Evolutionary conservation across 768 basidiomycete genomes (phyloP).

Genomic region (Candolleomyces efflorescens): DNA sequence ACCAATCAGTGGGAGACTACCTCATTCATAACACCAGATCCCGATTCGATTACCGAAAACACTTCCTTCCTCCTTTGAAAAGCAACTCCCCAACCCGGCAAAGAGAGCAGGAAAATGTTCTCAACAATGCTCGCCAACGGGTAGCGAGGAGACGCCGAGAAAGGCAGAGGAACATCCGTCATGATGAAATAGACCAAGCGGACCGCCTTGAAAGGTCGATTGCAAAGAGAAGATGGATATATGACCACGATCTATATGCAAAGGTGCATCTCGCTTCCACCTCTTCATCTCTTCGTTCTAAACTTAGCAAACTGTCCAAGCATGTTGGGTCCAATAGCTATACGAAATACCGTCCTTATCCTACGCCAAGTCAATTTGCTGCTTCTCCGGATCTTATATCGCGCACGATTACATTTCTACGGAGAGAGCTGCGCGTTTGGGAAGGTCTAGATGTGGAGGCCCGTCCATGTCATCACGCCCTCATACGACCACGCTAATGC

Average conservation of each 20-base stretch:
- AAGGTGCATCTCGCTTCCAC: slow-evolving; percentile 53
- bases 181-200: slow-evolving; percentile 48
- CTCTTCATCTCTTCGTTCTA: not conserved
- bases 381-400: slow-evolving; percentile 70
- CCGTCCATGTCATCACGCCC: not conserved
- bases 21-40: slow-evolving; percentile 79
- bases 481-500: slow-evolving; percentile 13
- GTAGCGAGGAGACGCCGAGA: slow-evolving; percentile 25
- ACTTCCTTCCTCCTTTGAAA: slow-evolving; percentile 65
- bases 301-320: slow-evolving; percentile 36
- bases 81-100: slow-evolving; percentile 39
- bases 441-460: slow-evolving; percentile 87
- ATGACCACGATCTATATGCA: slow-evolving; percentile 73
- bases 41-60: slow-evolving; percentile 77
- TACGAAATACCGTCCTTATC: slow-evolving; percentile 86
- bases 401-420: slow-evolving; percentile 74
- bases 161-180: slow-evolving; percentile 40
- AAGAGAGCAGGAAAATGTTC: slow-evolving; percentile 21
- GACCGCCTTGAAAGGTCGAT: slow-evolving; percentile 78
- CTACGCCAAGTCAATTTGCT: slow-evolving; percentile 81
- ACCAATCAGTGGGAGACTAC: slow-evolving; percentile 62
- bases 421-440: slow-evolving; percentile 89
- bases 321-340: slow-evolving; percentile 87
- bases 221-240: slow-evolving; percentile 72
- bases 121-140: slow-evolving; percentile 23